Evolutionary conservation across 768 basidiomycete species (phyloP).

Genomic region (Amanita brunnescens): DNA sequence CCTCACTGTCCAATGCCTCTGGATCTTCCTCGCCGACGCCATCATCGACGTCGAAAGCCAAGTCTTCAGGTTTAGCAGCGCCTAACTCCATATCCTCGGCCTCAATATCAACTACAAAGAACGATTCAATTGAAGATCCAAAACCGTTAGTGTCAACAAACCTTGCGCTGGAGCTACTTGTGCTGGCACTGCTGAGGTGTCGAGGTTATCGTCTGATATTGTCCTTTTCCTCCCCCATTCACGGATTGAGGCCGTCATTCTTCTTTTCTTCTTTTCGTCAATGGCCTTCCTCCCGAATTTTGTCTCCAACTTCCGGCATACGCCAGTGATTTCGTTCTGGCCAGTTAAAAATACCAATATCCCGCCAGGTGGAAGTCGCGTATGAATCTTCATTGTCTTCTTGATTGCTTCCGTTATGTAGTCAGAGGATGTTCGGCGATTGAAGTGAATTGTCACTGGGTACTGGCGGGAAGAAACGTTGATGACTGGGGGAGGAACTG

Average conservation of each 20-base stretch:
- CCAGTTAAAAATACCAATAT: conserved; percentile 93
- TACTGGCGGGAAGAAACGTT: conserved; percentile 86
- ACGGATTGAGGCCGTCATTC: conserved; percentile 11
- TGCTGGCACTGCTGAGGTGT: not conserved
- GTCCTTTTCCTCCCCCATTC: not conserved
- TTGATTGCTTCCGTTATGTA: conserved; percentile 87
- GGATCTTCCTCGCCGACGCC: conserved; percentile 59
- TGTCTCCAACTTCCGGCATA: conserved; percentile 75
- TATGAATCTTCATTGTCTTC: conserved; percentile 88
- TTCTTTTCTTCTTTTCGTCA: conserved; percentile 35
- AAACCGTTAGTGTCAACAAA: conserved; percentile 12
- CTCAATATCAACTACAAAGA: conserved; percentile 56
- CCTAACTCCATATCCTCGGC: conserved; percentile 77
- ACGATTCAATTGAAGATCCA: not conserved
- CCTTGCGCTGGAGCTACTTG: conserved; percentile 41
- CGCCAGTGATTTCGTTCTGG: conserved; percentile 86
- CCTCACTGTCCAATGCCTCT: conserved; percentile 70
- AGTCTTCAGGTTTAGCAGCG: conserved; percentile 31
- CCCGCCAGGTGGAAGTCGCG: conserved; percentile 85
- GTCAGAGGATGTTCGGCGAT: conserved; percentile 73
- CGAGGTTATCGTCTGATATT: not conserved
- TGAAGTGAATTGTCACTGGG: conserved; percentile 94
- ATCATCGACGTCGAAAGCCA: conserved; percentile 65
- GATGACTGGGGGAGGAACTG: conserved; percentile 83
- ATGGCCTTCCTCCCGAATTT: conserved; percentile 65